These are phyloP conservation scores for Neurospora cerealis DNA, from an alignment of 495 filamentous ascomycete genomes.

Conservation along the genomic window DNA sequence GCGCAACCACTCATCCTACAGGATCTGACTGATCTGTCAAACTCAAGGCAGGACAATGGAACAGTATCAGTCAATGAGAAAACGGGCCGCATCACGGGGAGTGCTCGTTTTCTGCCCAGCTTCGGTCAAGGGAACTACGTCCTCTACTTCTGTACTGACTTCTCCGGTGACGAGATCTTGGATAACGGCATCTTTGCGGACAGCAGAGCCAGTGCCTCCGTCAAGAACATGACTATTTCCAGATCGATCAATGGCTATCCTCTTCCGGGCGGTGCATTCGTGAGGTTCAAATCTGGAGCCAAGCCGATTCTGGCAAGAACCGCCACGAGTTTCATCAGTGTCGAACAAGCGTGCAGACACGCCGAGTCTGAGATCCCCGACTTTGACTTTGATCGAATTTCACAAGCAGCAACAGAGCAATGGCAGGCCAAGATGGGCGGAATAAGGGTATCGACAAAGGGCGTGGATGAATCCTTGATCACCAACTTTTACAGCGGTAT, in stretches of 20 bases:
- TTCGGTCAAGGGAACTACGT: conserved; percentile 56
- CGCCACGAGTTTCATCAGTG: conserved; percentile 61
- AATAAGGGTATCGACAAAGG: conserved; percentile 45
- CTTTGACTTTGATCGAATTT: conserved; percentile 52
- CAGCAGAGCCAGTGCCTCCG: conserved; percentile 44
- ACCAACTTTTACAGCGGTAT: conserved; percentile 61
- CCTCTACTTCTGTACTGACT: conserved; percentile 60
- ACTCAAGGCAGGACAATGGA: conserved; percentile 53
- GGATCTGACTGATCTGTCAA: conserved; percentile 56
- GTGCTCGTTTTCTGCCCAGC: conserved; percentile 56
- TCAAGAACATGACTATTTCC: conserved; percentile 45
- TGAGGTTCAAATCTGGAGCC: conserved; percentile 23
- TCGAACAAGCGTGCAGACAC: conserved; percentile 53
- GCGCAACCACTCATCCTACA: conserved; percentile 52
- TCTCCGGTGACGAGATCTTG: conserved; percentile 49
- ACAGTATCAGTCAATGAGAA: conserved; percentile 41
- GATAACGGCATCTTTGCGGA: conserved; percentile 58
- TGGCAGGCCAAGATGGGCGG: conserved; percentile 57
- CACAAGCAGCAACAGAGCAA: conserved; percentile 39
- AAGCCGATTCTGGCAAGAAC: conserved; percentile 50
- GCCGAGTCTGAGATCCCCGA: conserved; percentile 58
- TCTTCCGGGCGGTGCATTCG: conserved; percentile 36
- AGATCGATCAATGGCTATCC: conserved; percentile 54
- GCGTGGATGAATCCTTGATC: conserved; percentile 43
- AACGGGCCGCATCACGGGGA: conserved; percentile 55